Evolutionary conservation across 192 early-diverging fungal species (phyloP).

Genomic region (Gryganskiella cystojenkinii): DNA sequence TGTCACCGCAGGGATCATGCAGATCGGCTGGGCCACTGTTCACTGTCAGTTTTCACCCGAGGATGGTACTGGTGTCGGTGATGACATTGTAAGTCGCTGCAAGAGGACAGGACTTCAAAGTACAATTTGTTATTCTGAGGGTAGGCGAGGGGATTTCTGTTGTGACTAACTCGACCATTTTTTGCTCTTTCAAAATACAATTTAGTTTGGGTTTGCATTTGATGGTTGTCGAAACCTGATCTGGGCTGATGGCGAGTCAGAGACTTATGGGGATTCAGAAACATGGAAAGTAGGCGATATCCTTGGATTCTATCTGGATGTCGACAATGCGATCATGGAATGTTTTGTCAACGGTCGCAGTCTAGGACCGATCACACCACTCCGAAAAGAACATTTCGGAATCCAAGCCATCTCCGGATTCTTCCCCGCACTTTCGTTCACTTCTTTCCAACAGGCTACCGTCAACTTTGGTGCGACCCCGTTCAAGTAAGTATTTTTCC

Average conservation of each 20-base stretch:
- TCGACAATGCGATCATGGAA: slow-evolving; percentile 70
- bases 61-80: slow-evolving; percentile 82
- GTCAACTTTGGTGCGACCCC: slow-evolving; percentile 74
- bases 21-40: slow-evolving; percentile 81
- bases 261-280: slow-evolving; percentile 57
- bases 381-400: slow-evolving; percentile 43
- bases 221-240: slow-evolving; percentile 79
- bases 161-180: neutral
- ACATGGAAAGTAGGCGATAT: slow-evolving; percentile 68
- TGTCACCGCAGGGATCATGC: slow-evolving; percentile 78
- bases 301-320: slow-evolving; percentile 66
- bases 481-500: slow-evolving; percentile 55
- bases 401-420: slow-evolving; percentile 53
- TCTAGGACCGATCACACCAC: slow-evolving; percentile 65
- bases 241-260: slow-evolving; percentile 68
- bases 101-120: too few relatives aligned
- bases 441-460: slow-evolving; percentile 74
- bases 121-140: too few relatives aligned
- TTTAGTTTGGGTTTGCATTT: slow-evolving; percentile 76
- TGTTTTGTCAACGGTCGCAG: slow-evolving; percentile 75
- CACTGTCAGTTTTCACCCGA: slow-evolving; percentile 78
- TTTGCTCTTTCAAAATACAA: slow-evolving; percentile 35
- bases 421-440: slow-evolving; percentile 81
- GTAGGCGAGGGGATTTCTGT: neutral
- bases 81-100: slow-evolving; percentile 64